These are phyloP conservation scores for Rhynchosporium agropyri DNA, from an alignment of 2,329 filamentous ascomycete species.

Conservation along the genomic window DNA sequence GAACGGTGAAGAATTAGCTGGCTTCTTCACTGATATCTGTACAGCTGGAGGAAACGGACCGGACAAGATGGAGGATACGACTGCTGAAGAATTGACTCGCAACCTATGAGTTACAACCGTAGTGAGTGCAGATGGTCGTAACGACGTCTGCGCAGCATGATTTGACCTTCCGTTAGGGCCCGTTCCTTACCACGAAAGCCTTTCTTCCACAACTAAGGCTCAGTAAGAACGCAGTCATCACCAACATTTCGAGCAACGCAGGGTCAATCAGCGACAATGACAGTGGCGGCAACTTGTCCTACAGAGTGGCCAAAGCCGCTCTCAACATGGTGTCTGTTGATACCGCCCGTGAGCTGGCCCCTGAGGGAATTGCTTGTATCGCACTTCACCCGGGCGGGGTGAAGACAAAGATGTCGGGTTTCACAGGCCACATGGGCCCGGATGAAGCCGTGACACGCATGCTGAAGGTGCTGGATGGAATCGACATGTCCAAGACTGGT, in stretches of 20 bases:
- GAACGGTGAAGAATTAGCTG: not conserved
- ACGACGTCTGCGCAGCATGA: no score
- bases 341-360: slow-evolving; percentile 5
- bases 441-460: not conserved
- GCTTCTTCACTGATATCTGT: not conserved
- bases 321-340: slow-evolving; percentile 10
- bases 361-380: not conserved
- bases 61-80: not conserved
- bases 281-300: not conserved
- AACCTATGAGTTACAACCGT: not conserved
- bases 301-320: slow-evolving; percentile 4
- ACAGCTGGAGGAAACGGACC: not conserved
- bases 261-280: not conserved
- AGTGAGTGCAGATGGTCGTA: no score
- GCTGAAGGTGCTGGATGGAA: not conserved
- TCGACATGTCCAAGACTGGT: not conserved
- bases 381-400: not conserved
- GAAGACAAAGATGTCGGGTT: not conserved
- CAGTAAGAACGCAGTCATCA: not conserved
- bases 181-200: not conserved
- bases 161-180: no score
- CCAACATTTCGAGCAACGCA: not conserved
- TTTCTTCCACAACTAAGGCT: not conserved
- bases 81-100: not conserved
- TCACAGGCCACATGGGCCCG: not conserved